Base-by-base conservation (phyloP, 306 rosid species). In the Prunus mongolica region DNA sequence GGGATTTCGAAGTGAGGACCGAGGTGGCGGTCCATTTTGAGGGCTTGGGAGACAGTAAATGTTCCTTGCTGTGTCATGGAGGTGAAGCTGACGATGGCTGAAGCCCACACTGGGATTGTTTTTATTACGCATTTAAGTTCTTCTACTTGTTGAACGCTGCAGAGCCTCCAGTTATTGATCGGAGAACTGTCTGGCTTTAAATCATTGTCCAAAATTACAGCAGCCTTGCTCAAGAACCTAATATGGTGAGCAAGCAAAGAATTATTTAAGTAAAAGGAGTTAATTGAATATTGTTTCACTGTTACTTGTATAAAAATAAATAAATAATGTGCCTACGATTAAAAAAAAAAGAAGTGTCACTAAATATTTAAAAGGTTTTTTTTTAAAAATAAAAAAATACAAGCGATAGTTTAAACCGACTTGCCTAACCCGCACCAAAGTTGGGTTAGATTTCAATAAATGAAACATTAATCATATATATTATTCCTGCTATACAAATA, bases 101-200 rank as follows among this genome's bases (percentile, higher is more conserved):
- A 69, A 0, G 84, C 79, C 91, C 92, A 88, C 0, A 90, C 45
- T n/a, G 97, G 93, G 14, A 82, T 28, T 1, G 87, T 76, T 82
- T 84, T 84, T 0, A 82, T 18, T 8, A 92, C 1, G 80, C 92
- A 90, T 88, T 92, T 92, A 0, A 90, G 74, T 44, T 92, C 96
- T 83, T 93, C 97, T 1, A 93, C 88, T 76, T 87, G 88, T 15
- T 91, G 98, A 0, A 89, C 84, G 88, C 88, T 79, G 0, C 85
- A 84, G 0, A 93, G 83, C 32, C 67, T 82, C 96, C 96, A 88
- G 0, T 77, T 22, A 55, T 93, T 67, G 10, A 49, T 75, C 22
- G 78, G 45, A 34, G 45, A 71, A 13, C 96, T 92, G 19, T 90
- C 93, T 12, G 81, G 49, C 14, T 86, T 78, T 15, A 88, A 2